Evolutionary conservation across 2,329 filamentous ascomycete species (phyloP), one percentile per base, ranked within the genome.

Genomic region (Talaromyces piceae): DNA sequence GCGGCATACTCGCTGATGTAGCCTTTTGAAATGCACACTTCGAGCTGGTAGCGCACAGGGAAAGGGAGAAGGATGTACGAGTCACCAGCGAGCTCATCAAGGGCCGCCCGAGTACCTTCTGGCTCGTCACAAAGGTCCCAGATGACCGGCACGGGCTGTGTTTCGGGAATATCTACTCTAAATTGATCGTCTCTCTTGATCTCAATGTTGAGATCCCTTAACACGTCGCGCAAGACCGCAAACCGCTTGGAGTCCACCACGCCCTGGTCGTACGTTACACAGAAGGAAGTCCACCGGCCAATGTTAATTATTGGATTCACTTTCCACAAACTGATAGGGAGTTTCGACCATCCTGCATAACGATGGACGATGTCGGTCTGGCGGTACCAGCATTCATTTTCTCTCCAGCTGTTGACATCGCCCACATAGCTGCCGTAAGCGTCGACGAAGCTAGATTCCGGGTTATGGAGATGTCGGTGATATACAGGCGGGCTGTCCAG

Each of bases 21-120:
- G 0, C 84, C 83, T 25, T 86, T 81, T 0, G 91, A 95, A n/a
- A 97, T 77, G 63, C 91, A 97, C 0, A 89, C 91, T 66, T 98
- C 91, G 0, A 98, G 78, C 64, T 95, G 90, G 63, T 97, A 98
- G 13, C 88, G 80, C 1, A 95, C 80, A 1, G 82, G 71, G 55
- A 90, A 96, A 0, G 80, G 72, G 3, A 91, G 73, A 50, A 69
- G 57, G 26, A 73, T 59, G 56, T 69, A 67, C 8, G 56, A 58
- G 20, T 64, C 56, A 20, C 66, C 54, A 57, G 59, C 57, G 31
- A 72, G 56, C 25, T 69, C 68, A 22, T 72, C 53, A 57, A 58
- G 51, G 50, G 74, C 56, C 48, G 72, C 51, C 4, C 54, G 47
- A 23, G 61, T 55, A 12, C 59, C 55, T 5, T 63, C 59, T 11